These are phyloP conservation scores for Phytopythium cucurbitacearum DNA, from an alignment of 352 stramenopile species.

Conservation along the genomic window DNA sequence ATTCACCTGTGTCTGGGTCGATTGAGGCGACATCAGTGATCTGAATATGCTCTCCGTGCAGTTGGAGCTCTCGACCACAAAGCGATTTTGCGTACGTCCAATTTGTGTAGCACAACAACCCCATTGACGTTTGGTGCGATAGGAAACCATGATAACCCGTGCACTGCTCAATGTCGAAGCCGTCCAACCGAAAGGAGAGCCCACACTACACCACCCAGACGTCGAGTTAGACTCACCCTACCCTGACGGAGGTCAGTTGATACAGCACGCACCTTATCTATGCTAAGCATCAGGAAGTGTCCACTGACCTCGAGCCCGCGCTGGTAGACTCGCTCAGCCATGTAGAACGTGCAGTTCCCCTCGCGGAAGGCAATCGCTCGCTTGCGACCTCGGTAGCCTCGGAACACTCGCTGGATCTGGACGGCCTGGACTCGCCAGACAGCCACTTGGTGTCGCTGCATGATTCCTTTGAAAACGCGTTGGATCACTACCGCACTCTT, in stretches of 20 bases:
- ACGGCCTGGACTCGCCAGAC: constrained; percentile 25
- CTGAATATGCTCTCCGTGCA: constrained; percentile 23
- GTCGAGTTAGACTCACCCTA: neutral
- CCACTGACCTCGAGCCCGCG: constrained; percentile 47
- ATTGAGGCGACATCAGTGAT: constrained; percentile 36
- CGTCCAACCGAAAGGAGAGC: constrained; percentile 57
- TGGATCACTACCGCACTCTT: constrained; percentile 45
- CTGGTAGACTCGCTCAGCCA: constrained; percentile 61
- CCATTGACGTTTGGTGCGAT: constrained; percentile 39
- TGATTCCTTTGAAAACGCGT: constrained; percentile 48
- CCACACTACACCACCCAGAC: constrained; percentile 31
- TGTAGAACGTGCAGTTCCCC: constrained; percentile 65
- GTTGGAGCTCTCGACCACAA: constrained; percentile 30
- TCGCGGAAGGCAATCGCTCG: constrained; percentile 57
- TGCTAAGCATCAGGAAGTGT: constrained; percentile 40
- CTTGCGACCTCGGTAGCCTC: constrained; percentile 44
- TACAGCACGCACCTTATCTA: constrained; percentile 43
- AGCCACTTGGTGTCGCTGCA: constrained; percentile 21
- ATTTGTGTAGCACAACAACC: constrained; percentile 52
- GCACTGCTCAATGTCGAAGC: constrained; percentile 46
- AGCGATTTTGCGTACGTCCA: constrained; percentile 47
- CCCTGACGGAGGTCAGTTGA: neutral
- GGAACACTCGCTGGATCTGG: constrained; percentile 51
- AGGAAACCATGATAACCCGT: constrained; percentile 50
- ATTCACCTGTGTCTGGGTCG: constrained; percentile 32